Percentiles rank a stretch among this genome's conserved stretches.
These are phyloP conservation scores for Oidium heveae DNA, from an alignment of 2,329 filamentous ascomycete species.

Conservation along the genomic window DNA sequence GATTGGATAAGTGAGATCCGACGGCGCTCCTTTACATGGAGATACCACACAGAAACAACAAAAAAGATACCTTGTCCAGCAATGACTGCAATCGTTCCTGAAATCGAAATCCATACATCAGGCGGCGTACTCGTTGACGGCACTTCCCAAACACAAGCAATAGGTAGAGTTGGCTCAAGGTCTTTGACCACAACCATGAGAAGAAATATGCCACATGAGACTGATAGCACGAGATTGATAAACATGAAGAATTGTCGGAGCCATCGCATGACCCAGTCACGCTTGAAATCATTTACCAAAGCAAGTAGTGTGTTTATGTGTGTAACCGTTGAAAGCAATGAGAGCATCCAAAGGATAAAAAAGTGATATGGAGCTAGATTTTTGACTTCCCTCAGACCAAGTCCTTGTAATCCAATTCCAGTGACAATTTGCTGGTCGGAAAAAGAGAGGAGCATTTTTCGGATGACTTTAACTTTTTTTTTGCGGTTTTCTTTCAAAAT, in stretches of 20 bases:
- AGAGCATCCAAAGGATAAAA: conserved; percentile 46
- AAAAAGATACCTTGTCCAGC: conserved; percentile 33
- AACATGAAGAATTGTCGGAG: conserved; percentile 40
- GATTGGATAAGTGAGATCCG: conserved; percentile 31
- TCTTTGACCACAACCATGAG: conserved; percentile 81
- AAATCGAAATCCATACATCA: conserved; percentile 23
- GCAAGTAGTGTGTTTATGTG: conserved; percentile 42
- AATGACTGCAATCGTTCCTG: conserved; percentile 36
- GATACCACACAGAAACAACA: conserved; percentile 33
- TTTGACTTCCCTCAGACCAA: conserved; percentile 33
- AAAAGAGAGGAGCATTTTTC: conserved; percentile 39
- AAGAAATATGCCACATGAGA: conserved; percentile 83
- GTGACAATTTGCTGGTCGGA: conserved; percentile 44
- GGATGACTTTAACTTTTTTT: conserved; percentile 26
- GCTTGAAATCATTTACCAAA: conserved; percentile 37
- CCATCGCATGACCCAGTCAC: conserved; percentile 42
- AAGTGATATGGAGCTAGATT: conserved; percentile 41
- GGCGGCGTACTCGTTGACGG: conserved; percentile 15
- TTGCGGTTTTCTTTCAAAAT: conserved; percentile 26
- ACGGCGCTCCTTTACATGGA: conserved; percentile 27
- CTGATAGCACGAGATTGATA: conserved; percentile 32
- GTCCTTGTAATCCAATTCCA: conserved; percentile 40
- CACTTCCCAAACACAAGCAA: conserved; percentile 33
- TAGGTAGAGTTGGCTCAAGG: conserved; percentile 30
- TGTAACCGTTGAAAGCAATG: conserved; percentile 35